These are phyloP conservation scores for Lithohypha guttulata DNA, from an alignment of 2,329 filamentous ascomycete genomes.

Conservation along the genomic window DNA sequence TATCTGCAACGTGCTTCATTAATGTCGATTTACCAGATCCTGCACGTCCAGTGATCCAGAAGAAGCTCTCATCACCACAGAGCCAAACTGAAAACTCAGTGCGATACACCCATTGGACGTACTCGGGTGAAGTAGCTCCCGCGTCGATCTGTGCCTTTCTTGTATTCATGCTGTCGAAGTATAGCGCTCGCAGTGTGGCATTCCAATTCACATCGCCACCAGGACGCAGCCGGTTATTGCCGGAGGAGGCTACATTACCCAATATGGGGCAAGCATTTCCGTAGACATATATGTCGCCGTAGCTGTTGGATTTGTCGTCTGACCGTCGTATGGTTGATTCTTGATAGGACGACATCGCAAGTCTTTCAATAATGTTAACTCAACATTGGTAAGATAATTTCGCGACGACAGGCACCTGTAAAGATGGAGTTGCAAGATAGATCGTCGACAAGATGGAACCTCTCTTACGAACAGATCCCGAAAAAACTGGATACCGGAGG, in stretches of 20 bases:
- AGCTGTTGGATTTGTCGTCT: no score
- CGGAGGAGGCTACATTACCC: not conserved
- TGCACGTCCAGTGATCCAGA: conserved; percentile 26
- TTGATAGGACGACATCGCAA: no score
- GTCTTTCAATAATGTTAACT: no score
- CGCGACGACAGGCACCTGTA: no score
- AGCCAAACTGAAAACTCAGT: conserved; percentile 5
- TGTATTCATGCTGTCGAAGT: conserved; percentile 4
- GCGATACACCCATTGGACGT: conserved; percentile 4
- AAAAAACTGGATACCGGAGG: no score
- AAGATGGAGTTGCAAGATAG: no score
- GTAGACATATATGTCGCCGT: not conserved
- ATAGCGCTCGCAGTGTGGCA: not conserved
- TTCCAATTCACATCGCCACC: not conserved
- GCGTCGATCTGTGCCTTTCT: not conserved
- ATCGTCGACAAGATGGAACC: no score
- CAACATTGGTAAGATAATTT: no score
- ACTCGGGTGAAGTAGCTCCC: conserved; percentile 2
- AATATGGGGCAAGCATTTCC: not conserved
- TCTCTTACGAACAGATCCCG: no score
- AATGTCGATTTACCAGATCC: conserved; percentile 36
- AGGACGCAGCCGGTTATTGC: not conserved
- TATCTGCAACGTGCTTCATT: conserved; percentile 22
- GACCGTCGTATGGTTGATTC: no score
- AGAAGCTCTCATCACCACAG: not conserved